Evolutionary conservation across 2,329 filamentous ascomycete genomes (phyloP).

Genomic region (Dactylellina sp.): DNA sequence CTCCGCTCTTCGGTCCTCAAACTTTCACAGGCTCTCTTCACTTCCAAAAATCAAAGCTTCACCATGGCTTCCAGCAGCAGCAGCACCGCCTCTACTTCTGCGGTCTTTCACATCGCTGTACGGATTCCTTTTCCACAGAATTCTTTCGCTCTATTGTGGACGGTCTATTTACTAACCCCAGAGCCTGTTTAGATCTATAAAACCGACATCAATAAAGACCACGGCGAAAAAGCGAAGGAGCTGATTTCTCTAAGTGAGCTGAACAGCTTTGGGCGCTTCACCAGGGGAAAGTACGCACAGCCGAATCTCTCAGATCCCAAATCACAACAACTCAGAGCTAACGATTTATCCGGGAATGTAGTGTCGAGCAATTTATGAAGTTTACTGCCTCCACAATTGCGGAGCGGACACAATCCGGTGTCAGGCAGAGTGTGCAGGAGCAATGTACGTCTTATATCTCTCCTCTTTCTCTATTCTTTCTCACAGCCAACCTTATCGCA

Average conservation of each 20-base stretch:
- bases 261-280: conserved; percentile 47
- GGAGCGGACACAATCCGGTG: conserved; percentile 82
- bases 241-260: conserved; percentile 42
- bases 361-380: conserved; percentile 78
- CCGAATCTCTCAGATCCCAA: not conserved
- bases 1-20: not conserved
- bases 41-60: not conserved
- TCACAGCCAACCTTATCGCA: not conserved
- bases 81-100: conserved; percentile 39
- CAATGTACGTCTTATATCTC: conserved; percentile 69
- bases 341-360: conserved; percentile 58
- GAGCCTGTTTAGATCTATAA: conserved; percentile 31
- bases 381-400: conserved; percentile 89
- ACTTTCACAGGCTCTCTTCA: not conserved
- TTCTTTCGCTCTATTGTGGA: not conserved
- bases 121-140: not conserved
- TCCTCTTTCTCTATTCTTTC: not conserved
- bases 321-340: conserved; percentile 12
- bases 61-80: conserved; percentile 20
- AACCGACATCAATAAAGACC: conserved; percentile 33
- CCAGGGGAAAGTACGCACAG: conserved; percentile 30
- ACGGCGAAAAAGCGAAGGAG: conserved; percentile 29
- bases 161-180: not conserved
- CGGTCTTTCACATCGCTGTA: conserved; percentile 53
- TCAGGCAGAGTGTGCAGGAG: conserved; percentile 86